phyloP scores from a whole-genome alignment of 495 filamentous ascomycete species.

The Penicillium pancosmium region DNA sequence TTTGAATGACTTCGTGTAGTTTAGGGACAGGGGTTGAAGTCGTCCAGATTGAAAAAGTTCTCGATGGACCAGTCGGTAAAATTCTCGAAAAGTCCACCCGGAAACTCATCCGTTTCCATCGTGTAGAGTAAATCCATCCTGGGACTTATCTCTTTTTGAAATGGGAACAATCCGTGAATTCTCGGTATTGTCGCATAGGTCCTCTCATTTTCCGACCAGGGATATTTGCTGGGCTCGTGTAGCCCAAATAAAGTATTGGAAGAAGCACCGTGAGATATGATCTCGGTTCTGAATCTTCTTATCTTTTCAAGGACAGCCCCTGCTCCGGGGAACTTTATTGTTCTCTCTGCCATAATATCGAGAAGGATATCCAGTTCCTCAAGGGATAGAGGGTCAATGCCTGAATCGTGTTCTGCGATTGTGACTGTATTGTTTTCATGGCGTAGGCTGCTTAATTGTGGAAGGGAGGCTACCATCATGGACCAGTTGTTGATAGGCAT shows the following conservation, averaged over 20 bases:
- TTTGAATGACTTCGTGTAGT: background rate
- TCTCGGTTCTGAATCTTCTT: background rate
- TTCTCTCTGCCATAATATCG: background rate
- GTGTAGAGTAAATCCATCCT: background rate
- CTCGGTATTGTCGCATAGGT: background rate
- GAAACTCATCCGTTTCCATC: background rate
- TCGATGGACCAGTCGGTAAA: background rate
- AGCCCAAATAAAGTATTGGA: background rate
- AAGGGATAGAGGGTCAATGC: background rate
- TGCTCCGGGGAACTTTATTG: background rate
- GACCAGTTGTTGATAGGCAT: constrained; percentile 6
- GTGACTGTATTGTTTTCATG: background rate
- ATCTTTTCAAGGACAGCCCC: background rate
- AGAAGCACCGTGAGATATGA: background rate
- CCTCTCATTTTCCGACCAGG: background rate
- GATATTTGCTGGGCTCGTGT: background rate
- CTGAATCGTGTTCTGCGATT: background rate
- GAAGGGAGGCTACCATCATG: constrained; percentile 7
- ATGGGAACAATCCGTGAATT: background rate
- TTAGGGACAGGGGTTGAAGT: background rate
- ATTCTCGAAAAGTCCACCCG: background rate
- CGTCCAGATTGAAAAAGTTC: background rate
- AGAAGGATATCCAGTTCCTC: background rate
- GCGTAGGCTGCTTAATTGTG: background rate
- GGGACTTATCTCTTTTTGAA: background rate